Evolutionary conservation across 129 eudicot species (phyloP), one percentile per base, ranked within the genome.

Genomic region (Lactuca sativa): DNA sequence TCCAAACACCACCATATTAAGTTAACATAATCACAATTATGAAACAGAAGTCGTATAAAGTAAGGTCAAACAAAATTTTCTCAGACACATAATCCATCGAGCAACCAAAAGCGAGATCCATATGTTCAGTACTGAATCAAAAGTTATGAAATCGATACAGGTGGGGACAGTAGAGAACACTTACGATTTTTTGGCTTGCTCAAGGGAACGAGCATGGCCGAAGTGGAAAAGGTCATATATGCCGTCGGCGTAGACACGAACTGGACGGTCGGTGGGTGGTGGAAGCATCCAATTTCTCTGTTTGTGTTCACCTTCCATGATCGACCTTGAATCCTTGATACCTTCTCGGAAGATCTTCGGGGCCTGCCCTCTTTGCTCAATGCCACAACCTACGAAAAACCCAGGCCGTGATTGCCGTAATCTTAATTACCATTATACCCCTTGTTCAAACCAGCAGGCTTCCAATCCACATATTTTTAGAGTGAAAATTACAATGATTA

Each of bases 161-260:
- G 38, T 18, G 31, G n/a, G 16, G 40, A 16, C 0, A 17, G 52
- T 9, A 3, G 52, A 47, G 14, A 40, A 15, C 5, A 31, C 60
- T 63, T 69, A 82, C 83, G 77, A 69, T 52, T 77, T 78, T 41
- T 82, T 77, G 13, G 86, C 86, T 77, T 82, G 82, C 30, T 82
- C 83, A 43, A 82, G 83, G 21, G 80, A 77, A 52, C 86, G 82
- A 64, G 80, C 80, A 53, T 82, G 86, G 4, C 83, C 83, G 34
- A 69, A 78, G 70, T 82, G 83, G 44, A 82, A 82, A 25, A 82
- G 80, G 61, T 82, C 83, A 31, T 78, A 82, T 15, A 82, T 78
- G 34, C 86, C 86, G 58, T 78, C 80, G 33, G 83, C 80, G 62
- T 82, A 78, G 47, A 78, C 83, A n/a, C 83, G 82, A 64, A 78